Evolutionary conservation across 208 protist species (phyloP).

Genomic region (Leishmania arabica): DNA sequence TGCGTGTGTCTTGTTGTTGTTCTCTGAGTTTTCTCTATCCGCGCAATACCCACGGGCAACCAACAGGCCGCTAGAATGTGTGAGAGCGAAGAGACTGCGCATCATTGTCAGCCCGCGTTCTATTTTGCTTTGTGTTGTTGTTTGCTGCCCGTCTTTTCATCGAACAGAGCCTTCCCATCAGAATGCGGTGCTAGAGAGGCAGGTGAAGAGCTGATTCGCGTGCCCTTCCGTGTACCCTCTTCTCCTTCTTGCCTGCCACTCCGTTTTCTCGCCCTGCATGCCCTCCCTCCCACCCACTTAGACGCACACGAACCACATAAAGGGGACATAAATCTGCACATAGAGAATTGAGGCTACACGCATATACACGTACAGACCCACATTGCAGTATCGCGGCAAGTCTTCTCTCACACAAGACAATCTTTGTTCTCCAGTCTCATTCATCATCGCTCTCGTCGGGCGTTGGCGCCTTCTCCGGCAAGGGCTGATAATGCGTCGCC

Average conservation of each 20-base stretch:
- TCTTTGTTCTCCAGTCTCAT: background rate
- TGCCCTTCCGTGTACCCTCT: background rate
- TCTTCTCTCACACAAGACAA: background rate
- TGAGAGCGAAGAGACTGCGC: background rate
- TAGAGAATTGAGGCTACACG: background rate
- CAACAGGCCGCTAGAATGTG: background rate
- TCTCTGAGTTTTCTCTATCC: background rate
- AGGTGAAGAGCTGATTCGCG: background rate
- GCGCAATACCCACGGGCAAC: background rate
- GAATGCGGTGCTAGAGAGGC: background rate
- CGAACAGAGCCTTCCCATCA: background rate
- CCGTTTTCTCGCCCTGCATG: background rate
- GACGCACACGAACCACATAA: background rate
- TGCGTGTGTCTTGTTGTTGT: background rate
- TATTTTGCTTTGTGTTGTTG: background rate
- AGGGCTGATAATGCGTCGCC: conserved; percentile 9
- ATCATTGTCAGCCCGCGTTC: background rate
- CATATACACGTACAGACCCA: background rate
- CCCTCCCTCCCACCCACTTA: background rate
- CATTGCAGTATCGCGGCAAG: background rate
- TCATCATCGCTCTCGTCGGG: background rate
- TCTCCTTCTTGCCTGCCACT: background rate
- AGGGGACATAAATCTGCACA: background rate
- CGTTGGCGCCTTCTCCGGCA: background rate
- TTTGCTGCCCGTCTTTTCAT: background rate